A percentile compares a stretch with the other conserved stretches of the same genome.
Evolutionary conservation across 768 basidiomycete genomes (phyloP).

Genomic region (Xanthoconium purpureum): DNA sequence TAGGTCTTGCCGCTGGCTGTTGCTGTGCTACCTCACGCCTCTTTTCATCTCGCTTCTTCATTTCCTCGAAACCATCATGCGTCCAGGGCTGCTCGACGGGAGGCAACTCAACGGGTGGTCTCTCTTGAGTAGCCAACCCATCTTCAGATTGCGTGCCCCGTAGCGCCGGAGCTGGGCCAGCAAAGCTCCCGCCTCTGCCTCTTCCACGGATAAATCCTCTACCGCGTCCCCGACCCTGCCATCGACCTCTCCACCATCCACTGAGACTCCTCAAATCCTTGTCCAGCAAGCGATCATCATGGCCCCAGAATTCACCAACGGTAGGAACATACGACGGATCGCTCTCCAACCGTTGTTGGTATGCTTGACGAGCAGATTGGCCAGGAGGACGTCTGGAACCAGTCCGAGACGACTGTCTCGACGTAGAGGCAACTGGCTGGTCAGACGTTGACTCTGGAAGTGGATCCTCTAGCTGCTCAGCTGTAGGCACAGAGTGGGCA

Average conservation of each 20-base stretch:
- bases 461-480: conserved; percentile 17
- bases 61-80: conserved; percentile 87
- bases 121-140: conserved; percentile 17
- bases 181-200: conserved; percentile 49
- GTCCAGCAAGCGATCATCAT: conserved; percentile 86
- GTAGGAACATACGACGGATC: conserved; percentile 90
- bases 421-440: conserved; percentile 40
- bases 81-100: conserved; percentile 73
- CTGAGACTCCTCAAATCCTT: conserved; percentile 79
- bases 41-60: conserved; percentile 72
- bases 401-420: conserved; percentile 31
- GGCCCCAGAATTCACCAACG: conserved; percentile 92
- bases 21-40: conserved; percentile 35
- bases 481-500: conserved; percentile 9
- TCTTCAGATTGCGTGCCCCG: conserved; percentile 20
- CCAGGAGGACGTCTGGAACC: conserved; percentile 40
- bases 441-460: conserved; percentile 21
- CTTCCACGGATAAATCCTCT: conserved; percentile 57
- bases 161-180: conserved; percentile 15
- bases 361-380: conserved; percentile 77
- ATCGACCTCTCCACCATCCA: conserved; percentile 82
- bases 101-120: conserved; percentile 36
- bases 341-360: conserved; percentile 73
- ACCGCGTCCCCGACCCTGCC: conserved; percentile 69
- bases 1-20: conserved; percentile 27